Base-by-base conservation (phyloP, 2,329 filamentous ascomycete species). In the Colletotrichum spinosum region DNA sequence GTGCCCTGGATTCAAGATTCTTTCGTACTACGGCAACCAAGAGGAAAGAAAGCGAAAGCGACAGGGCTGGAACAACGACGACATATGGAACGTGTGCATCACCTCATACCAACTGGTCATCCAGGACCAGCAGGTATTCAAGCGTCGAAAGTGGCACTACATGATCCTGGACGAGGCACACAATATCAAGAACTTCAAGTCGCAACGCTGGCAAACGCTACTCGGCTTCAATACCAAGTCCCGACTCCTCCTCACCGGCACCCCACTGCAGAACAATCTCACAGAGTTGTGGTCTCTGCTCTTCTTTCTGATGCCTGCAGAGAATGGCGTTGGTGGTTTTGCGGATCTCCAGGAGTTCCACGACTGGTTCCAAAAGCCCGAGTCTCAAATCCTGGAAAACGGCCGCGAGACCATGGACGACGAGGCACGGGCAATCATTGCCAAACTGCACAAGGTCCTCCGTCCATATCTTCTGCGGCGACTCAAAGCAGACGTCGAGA, bases 101-200 rank as follows among this genome's bases (percentile, higher is more conserved):
- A 99, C 97, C 0, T 97, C 95, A 0, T 99, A 99, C 76, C 95
- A 99, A 72, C 89, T 99, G 52, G 94, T 98, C 7, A 85, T 98
- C 13, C 93, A 97, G 74, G 97, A 99, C 74, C 91, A 96, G 69
- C 91, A 95, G 71, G 93, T 97, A 1, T 97, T 99, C 80, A 96
- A 97, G 75, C 89, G 94, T 68, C 89, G 95, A 39, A 88, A 89
- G 57, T 99, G 97, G 97, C 94, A 98, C 75, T 99, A 98, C 78
- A 93, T 99, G 87, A 94, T 99, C 69, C 87, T 99, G 2, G 96
- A 99, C 71, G 96, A 99, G 80, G 96, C 97, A 0, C 96, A 99
- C 81, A 98, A 99, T 79, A 99, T 99, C 84, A 98, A 99, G 75
- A 99, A 99, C 78, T 99, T 98, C 84, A 94, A 97, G 73, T 97